A percentile compares a stretch with the other conserved stretches of the same genome.
Evolutionary conservation across 176 grass and related monocot genomes (phyloP).

Genomic region (Triticum timopheevii): DNA sequence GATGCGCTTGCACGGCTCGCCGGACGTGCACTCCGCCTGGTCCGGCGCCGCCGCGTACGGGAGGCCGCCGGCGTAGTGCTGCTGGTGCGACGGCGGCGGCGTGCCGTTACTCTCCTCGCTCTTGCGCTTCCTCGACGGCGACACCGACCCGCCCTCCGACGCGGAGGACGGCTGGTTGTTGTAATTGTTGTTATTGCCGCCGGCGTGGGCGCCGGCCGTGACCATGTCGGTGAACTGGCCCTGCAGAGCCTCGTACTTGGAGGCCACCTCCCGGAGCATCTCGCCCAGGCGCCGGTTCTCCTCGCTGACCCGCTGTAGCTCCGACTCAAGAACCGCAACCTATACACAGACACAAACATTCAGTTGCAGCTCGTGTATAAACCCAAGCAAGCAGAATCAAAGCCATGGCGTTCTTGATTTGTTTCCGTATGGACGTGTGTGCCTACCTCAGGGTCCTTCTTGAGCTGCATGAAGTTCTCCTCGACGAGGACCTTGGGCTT

Average conservation of each 20-base stretch:
- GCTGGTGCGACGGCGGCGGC: conserved; percentile 9
- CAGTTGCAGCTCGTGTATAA: background rate
- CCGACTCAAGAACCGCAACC: conserved; percentile 46
- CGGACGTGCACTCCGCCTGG: conserved; percentile 55
- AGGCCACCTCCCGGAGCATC: conserved; percentile 37
- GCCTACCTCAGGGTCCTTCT: conserved; percentile 68
- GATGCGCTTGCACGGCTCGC: conserved; percentile 57
- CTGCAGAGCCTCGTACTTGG: conserved; percentile 53
- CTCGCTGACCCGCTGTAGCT: conserved; percentile 56
- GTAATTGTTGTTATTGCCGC: background rate
- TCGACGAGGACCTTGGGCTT: conserved; percentile 53
- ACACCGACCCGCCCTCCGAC: conserved; percentile 72
- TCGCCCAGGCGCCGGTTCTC: conserved; percentile 73
- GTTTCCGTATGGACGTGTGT: background rate
- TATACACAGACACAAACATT: background rate
- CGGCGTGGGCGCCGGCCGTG: background rate
- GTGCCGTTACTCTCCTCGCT: conserved; percentile 48
- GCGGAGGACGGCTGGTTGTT: conserved; percentile 27
- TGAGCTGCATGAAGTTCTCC: conserved; percentile 58
- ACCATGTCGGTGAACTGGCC: conserved; percentile 52
- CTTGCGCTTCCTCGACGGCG: conserved; percentile 75
- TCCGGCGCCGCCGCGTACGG: background rate
- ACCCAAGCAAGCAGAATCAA: background rate
- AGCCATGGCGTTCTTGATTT: background rate
- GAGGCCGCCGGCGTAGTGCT: background rate